Percentiles rank a stretch among this genome's conserved stretches.
Conservation (phyloP, 2,329 filamentous ascomycete genomes). For the Trichoderma sp. region DNA sequence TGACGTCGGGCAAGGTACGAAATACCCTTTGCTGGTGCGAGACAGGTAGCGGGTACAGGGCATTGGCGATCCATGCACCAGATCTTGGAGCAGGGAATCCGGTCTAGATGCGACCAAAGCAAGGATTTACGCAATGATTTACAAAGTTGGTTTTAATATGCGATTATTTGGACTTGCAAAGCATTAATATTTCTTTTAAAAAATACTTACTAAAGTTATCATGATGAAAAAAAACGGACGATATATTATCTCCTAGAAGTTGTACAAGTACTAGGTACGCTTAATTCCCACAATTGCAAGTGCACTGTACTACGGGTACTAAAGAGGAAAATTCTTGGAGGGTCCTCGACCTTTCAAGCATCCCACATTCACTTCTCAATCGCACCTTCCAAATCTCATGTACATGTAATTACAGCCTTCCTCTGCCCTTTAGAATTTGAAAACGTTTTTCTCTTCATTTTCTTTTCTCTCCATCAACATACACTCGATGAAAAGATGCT, state of each 20-base stretch:
- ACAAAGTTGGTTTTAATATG: neutral
- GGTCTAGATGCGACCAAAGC: neutral
- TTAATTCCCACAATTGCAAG: neutral
- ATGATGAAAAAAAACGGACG: accelerated
- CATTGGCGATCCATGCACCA: neutral
- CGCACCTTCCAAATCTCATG: neutral
- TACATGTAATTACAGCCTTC: neutral
- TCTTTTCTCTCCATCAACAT: neutral
- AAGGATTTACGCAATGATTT: neutral
- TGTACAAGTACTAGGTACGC: neutral
- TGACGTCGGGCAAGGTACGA: slow-evolving; percentile 5
- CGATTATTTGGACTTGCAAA: neutral
- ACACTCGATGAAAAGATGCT: slow-evolving; percentile 30
- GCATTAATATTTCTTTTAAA: too few relatives aligned
- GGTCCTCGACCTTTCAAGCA: neutral
- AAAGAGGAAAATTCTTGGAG: slow-evolving; percentile 13
- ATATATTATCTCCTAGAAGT: neutral
- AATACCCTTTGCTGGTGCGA: neutral
- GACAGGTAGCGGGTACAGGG: neutral
- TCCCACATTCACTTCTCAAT: neutral
- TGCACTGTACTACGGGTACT: neutral
- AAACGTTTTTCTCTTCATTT: neutral
- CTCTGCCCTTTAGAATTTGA: too few relatives aligned
- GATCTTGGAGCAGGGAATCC: neutral
- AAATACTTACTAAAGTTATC: neutral